Conservation (phyloP, 1,284 basidiomycete species). For the Gomphus bonarii region DNA sequence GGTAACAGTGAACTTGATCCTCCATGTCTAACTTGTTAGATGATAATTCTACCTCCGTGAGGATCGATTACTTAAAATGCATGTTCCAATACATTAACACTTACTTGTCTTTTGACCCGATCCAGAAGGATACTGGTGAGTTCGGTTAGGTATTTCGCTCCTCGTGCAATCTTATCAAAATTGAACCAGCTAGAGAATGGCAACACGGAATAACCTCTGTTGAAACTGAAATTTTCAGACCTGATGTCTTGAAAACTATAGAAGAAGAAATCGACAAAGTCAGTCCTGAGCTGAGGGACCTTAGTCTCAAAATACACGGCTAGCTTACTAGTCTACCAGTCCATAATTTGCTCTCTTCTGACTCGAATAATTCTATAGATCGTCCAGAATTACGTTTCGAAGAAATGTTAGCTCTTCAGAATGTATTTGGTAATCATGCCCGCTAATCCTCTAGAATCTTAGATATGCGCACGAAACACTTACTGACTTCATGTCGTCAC, state of each 20-base stretch:
- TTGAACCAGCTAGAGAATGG: background rate
- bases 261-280: conserved; percentile 43
- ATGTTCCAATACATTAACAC: background rate
- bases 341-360: conserved; percentile 15
- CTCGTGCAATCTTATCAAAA: background rate
- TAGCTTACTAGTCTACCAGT: background rate
- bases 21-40: background rate
- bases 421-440: background rate
- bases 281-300: conserved; percentile 40
- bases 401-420: conserved; percentile 18
- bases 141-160: background rate
- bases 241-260: conserved; percentile 36
- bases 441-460: background rate
- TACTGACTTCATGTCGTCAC: conserved; percentile 27
- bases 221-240: conserved; percentile 20
- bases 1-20: background rate
- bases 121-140: background rate
- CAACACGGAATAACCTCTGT: background rate
- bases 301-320: conserved; percentile 67
- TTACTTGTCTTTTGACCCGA: background rate
- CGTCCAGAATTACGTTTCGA: conserved; percentile 22
- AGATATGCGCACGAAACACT: conserved; percentile 29
- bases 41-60: background rate
- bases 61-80: background rate
- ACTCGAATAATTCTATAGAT: conserved; percentile 33